phyloP scores from a whole-genome alignment of 129 eudicot genomes.

The Oenanthe sinensis region DNA sequence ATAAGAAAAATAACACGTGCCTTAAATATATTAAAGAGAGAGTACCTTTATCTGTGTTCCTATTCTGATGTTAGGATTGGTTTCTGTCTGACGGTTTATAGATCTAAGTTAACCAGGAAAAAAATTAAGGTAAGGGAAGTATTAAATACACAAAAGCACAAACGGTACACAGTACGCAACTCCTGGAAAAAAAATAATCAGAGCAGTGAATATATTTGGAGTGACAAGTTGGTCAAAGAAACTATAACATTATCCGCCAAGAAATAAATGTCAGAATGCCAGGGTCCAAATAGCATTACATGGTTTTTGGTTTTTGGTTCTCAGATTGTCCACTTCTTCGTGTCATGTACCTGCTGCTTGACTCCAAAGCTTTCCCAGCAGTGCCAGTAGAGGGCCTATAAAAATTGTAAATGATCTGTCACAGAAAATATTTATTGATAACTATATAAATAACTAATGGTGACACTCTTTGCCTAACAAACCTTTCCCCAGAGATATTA shows the following conservation, averaged over 20 bases:
- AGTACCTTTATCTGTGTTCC: constrained; percentile 10
- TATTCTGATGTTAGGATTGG: constrained; percentile 1
- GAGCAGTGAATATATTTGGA: background rate
- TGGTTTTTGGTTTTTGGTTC: constrained; percentile 16
- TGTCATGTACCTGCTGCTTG: constrained; percentile 4
- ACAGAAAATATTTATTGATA: background rate
- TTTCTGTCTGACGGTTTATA: background rate
- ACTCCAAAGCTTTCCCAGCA: constrained; percentile 3
- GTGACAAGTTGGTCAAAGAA: background rate
- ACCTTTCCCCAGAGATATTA: constrained; percentile 11
- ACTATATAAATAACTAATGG: background rate
- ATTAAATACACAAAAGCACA: background rate
- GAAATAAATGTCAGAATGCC: background rate
- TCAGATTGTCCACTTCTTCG: constrained; percentile 8
- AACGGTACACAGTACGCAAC: background rate
- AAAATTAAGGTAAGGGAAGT: background rate
- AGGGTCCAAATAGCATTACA: background rate
- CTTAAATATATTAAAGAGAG: background rate
- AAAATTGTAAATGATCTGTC: background rate
- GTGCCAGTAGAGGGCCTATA: constrained; percentile 1
- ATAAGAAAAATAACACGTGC: background rate
- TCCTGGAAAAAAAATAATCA: background rate
- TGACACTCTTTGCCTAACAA: background rate
- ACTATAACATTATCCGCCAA: background rate
- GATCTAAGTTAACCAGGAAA: background rate